Evolutionary conservation across 768 basidiomycete genomes (phyloP), one percentile per base, ranked within the genome.

Genomic region (Candolleomyces eurysporus): DNA sequence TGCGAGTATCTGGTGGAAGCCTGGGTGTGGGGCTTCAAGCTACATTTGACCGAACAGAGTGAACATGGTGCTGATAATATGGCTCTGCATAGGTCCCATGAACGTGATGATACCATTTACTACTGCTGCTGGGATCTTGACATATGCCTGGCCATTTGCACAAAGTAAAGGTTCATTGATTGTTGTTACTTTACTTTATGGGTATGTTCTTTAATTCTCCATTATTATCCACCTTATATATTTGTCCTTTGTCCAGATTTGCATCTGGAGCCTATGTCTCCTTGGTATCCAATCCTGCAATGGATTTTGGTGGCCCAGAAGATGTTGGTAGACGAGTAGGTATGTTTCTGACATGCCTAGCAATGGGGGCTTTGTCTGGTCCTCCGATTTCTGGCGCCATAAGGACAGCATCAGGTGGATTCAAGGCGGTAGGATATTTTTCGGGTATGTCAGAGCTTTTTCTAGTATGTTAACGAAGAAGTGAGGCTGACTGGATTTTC

Each of bases 301-400:
- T 89, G 65, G 76, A 81, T 10, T 78, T 92, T 71, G 90, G 90
- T 0, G 77, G 78, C 0, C 76, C 79, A 0, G 74, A 74, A 3
- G 89, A 91, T 58, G 79, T 89, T 0, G 90, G 90, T 4, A 77
- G 86, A 26, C 77, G 90, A 16, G 73, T 82, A 0, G 90, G 90
- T 5, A 84, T 90, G 78, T 83, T 82, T 61, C 76, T 87, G 71
- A 87, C 81, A 32, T 77, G 88, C 54, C 59, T 84, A 22, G 79
- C 89, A 0, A 43, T 90, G n/a, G 88, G 88, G 8, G 87, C 86
- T 0, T 75, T 91, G 3, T 79, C 78, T 0, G 90, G 90, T 0
- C 88, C 89, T 3, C 90, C 90, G 0, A 87, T 91, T 61, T 88
- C 88, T 9, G 90, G 90, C 0, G 86, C 86, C 0, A 89, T 92